phyloP scores from a whole-genome alignment of 768 basidiomycete genomes.

The Russula olivacea region DNA sequence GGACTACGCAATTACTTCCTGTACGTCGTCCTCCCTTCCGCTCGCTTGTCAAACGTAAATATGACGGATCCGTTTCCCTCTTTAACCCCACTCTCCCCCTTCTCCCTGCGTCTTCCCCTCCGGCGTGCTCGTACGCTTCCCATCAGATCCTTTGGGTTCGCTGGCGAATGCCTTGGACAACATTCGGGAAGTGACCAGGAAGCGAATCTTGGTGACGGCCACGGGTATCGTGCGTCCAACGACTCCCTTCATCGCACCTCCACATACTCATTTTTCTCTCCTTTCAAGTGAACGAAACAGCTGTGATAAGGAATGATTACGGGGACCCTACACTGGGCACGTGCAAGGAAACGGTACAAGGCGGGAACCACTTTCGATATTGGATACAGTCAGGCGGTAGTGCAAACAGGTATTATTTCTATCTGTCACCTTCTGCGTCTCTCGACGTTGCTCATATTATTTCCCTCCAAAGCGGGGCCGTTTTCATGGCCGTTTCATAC shows the following conservation, averaged over 20 bases:
- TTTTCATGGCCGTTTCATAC: slow-evolving; percentile 72
- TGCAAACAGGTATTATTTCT: slow-evolving; percentile 48
- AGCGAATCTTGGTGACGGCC: slow-evolving; percentile 80
- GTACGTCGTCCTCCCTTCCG: slow-evolving; percentile 40
- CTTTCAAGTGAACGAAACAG: slow-evolving; percentile 65
- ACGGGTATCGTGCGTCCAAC: slow-evolving; percentile 52
- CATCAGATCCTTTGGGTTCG: slow-evolving; percentile 61
- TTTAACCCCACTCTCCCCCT: not conserved
- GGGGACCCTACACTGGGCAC: slow-evolving; percentile 75
- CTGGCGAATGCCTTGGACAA: slow-evolving; percentile 80
- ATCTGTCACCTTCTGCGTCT: not conserved
- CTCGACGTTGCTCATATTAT: not conserved
- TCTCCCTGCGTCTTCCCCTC: not conserved
- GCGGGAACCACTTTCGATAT: slow-evolving; percentile 85
- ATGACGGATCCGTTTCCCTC: not conserved
- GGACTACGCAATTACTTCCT: slow-evolving; percentile 78
- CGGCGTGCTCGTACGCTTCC: no score
- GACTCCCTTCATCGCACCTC: not conserved
- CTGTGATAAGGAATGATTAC: slow-evolving; percentile 82
- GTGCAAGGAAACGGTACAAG: slow-evolving; percentile 78
- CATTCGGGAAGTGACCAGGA: slow-evolving; percentile 60
- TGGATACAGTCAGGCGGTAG: slow-evolving; percentile 71
- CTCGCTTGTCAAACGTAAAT: not conserved
- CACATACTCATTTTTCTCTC: not conserved
- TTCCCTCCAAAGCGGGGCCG: slow-evolving; percentile 46